Percentiles rank a stretch among this genome's conserved stretches.
These are phyloP conservation scores for Paracoccidioides brasiliensis DNA, from an alignment of 2,329 filamentous ascomycete species.

Conservation along the genomic window DNA sequence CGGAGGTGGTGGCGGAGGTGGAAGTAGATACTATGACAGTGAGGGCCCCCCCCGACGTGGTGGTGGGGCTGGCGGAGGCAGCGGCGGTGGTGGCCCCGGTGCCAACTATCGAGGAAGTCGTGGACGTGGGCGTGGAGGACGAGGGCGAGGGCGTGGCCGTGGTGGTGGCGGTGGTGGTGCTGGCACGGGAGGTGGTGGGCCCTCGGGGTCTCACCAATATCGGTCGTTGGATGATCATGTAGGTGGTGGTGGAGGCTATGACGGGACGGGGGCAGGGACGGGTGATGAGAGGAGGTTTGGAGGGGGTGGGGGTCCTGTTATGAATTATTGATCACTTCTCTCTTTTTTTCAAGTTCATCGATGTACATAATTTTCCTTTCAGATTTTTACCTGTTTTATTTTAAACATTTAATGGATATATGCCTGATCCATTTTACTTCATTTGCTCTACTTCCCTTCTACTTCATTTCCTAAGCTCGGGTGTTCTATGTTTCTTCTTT, in stretches of 20 bases:
- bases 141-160: slow-evolving; percentile 25
- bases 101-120: slow-evolving; percentile 18
- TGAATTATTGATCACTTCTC: slow-evolving; percentile 25
- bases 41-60: slow-evolving; percentile 22
- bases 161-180: slow-evolving; percentile 34
- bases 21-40: slow-evolving; percentile 28
- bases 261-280: slow-evolving; percentile 10
- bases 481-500: not conserved
- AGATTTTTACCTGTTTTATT: not conserved
- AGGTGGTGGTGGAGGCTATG: slow-evolving; percentile 15
- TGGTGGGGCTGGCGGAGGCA: not conserved
- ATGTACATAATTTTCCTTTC: not conserved
- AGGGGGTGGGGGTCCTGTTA: slow-evolving; percentile 20
- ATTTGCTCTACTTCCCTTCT: not conserved
- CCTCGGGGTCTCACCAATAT: slow-evolving; percentile 41
- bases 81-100: not conserved
- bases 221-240: slow-evolving; percentile 52
- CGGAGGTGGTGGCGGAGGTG: slow-evolving; percentile 19
- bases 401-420: too few species aligned
- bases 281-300: slow-evolving; percentile 18
- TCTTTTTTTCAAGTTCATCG: not conserved
- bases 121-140: slow-evolving; percentile 28
- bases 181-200: slow-evolving; percentile 20
- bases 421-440: too few species aligned
- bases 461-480: not conserved